A percentile compares a stretch with the other conserved stretches of the same genome.
These are phyloP conservation scores for Fusarium bactridioides DNA, from an alignment of 2,329 filamentous ascomycete genomes.

Conservation along the genomic window DNA sequence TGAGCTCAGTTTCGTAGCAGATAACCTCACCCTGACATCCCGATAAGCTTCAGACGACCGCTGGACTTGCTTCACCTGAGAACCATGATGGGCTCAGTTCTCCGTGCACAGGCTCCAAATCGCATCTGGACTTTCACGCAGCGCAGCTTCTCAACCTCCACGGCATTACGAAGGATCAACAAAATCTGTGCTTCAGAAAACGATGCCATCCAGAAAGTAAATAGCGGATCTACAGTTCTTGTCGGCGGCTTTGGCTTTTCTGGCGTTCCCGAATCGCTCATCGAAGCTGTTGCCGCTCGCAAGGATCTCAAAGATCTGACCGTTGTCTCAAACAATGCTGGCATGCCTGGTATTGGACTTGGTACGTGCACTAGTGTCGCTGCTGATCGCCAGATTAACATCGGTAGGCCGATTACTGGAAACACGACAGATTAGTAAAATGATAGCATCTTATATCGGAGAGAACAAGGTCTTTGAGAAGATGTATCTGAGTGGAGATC, in stretches of 20 bases:
- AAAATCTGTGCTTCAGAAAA: conserved; percentile 74
- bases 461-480: conserved; percentile 91
- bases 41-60: fast-evolving
- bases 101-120: background rate
- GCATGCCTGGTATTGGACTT: conserved; percentile 79
- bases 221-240: conserved; percentile 74
- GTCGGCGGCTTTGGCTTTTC: conserved; percentile 85
- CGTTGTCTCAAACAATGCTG: conserved; percentile 92
- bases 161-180: conserved; percentile 60
- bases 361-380: conserved; percentile 51
- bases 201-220: conserved; percentile 76
- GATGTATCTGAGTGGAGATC: conserved; percentile 85
- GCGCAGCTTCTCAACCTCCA: background rate
- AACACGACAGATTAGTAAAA: conserved; percentile 78
- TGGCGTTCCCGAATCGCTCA: conserved; percentile 82
- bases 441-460: conserved; percentile 91
- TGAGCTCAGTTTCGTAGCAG: fast-evolving
- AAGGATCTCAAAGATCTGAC: conserved; percentile 77
- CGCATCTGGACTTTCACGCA: fast-evolving
- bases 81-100: background rate
- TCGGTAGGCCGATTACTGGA: conserved; percentile 2
- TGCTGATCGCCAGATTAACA: conserved; percentile 61
- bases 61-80: fast-evolving
- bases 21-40: fast-evolving
- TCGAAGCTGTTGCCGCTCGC: conserved; percentile 62